These are phyloP conservation scores for Populus ilicifolia DNA, from an alignment of 345 rosid species.

Conservation along the genomic window DNA sequence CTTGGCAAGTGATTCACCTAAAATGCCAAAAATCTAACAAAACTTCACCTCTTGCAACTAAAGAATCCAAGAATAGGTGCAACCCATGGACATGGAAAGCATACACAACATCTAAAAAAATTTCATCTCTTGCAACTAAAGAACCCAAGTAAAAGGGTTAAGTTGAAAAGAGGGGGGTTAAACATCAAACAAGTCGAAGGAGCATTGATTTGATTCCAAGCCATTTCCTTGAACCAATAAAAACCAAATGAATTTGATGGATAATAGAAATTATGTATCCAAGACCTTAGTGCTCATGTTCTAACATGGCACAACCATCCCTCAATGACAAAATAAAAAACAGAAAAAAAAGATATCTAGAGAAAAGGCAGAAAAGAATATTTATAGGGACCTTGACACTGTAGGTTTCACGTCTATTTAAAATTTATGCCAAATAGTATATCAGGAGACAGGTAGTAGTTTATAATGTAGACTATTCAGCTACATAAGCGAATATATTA, in stretches of 20 bases:
- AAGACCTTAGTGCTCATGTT: neutral
- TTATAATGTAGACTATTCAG: neutral
- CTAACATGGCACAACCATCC: neutral
- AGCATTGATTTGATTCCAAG: neutral
- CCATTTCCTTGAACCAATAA: neutral
- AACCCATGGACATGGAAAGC: neutral
- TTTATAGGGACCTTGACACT: neutral
- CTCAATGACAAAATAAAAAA: neutral
- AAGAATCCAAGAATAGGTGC: too few species aligned
- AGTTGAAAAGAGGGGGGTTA: neutral
- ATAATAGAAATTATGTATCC: neutral
- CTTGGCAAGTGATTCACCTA: constrained; percentile 4
- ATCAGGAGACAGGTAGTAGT: neutral
- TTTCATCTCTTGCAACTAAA: neutral
- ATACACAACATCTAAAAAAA: constrained; percentile 6
- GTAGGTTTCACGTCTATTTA: neutral
- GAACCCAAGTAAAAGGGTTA: constrained; percentile 10
- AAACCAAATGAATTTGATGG: neutral
- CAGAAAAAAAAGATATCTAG: neutral
- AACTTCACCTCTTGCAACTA: neutral
- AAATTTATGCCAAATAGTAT: neutral
- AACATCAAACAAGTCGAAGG: constrained; percentile 3
- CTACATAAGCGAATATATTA: neutral
- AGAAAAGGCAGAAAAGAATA: neutral
- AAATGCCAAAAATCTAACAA: constrained; percentile 1